These are phyloP conservation scores for Colletotrichum sp. DNA, from an alignment of 2,329 filamentous ascomycete species.

Conservation along the genomic window DNA sequence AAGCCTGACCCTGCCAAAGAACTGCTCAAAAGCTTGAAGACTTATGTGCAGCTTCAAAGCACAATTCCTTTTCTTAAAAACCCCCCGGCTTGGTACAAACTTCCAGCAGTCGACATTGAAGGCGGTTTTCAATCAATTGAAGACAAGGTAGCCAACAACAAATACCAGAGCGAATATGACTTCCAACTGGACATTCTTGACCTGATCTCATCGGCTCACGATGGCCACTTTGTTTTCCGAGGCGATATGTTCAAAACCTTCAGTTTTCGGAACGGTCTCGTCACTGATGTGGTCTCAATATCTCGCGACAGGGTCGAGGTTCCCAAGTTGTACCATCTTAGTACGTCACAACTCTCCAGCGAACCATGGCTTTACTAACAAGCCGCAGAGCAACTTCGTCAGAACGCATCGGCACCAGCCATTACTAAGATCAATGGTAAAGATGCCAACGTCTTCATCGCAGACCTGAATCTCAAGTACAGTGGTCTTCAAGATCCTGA, in stretches of 20 bases:
- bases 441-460: constrained; percentile 52
- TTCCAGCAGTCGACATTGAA: constrained; percentile 53
- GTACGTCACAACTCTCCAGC: constrained; percentile 28
- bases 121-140: constrained; percentile 49
- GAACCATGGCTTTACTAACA: constrained; percentile 21
- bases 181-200: constrained; percentile 59
- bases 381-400: background rate
- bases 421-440: constrained; percentile 61
- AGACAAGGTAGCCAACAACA: constrained; percentile 41
- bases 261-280: constrained; percentile 39
- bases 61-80: constrained; percentile 52
- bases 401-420: constrained; percentile 36
- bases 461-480: constrained; percentile 47
- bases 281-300: constrained; percentile 57
- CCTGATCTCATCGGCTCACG: constrained; percentile 58
- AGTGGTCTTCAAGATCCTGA: constrained; percentile 60
- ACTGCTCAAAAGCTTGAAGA: constrained; percentile 41
- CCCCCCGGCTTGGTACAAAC: constrained; percentile 55
- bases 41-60: constrained; percentile 53
- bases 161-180: constrained; percentile 57
- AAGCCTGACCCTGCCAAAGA: constrained; percentile 35
- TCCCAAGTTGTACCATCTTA: constrained; percentile 61
- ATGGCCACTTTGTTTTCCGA: constrained; percentile 66
- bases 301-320: constrained; percentile 62
- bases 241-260: constrained; percentile 61